Base-by-base conservation (phyloP, 2,329 filamentous ascomycete species). In the Xylariales sp. region DNA sequence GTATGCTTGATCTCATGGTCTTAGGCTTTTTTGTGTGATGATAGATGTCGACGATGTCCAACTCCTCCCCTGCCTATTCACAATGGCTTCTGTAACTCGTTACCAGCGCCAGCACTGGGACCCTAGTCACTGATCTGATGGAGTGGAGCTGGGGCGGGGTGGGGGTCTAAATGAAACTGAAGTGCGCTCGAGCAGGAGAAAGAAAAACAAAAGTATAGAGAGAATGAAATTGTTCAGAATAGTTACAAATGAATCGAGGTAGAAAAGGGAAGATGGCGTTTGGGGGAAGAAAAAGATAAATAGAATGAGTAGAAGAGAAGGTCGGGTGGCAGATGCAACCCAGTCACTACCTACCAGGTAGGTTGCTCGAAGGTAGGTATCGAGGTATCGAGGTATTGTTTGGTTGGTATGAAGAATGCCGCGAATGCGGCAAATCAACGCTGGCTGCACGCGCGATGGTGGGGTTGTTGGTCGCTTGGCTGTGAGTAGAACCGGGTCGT, bases 1-100 rank as follows among this genome's bases (percentile, higher is more conserved):
- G 23, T 30, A 71, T 55, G 3, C 48, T 12, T n/a, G 30, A 57
- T 52, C 56, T 72, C 75, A 76, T 76, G 39, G 28, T 56, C 14
- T 5, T 54, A 8, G 9, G 3, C 16, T 60, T 48, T 28, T n/a
- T 28, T 59, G 5, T 34, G 41, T 3, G 41, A 50, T 32, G 34
- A 34, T 53, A 10, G 34, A 34, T 53, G 7, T 28, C 28, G 41
- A 62, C 0, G 60, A 50, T 41, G 30, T 55, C 43, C 36, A 18
- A 50, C 43, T 16, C 63, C 34, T 56, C 55, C 52, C 23, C 30
- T 16, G 7, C 34, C 39, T 39, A 57, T 48, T 57, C 45, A 12
- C 3, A 59, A 50, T 23, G 48, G 45, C 57, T 49, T 28, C 32
- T 18, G 12, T 30, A 16, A 43, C 45, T 62, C 28, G 28, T 59